Percentiles rank a stretch among this genome's conserved stretches.
Evolutionary conservation across 2,329 filamentous ascomycete genomes (phyloP).

Genomic region (Talaromyces sp.): DNA sequence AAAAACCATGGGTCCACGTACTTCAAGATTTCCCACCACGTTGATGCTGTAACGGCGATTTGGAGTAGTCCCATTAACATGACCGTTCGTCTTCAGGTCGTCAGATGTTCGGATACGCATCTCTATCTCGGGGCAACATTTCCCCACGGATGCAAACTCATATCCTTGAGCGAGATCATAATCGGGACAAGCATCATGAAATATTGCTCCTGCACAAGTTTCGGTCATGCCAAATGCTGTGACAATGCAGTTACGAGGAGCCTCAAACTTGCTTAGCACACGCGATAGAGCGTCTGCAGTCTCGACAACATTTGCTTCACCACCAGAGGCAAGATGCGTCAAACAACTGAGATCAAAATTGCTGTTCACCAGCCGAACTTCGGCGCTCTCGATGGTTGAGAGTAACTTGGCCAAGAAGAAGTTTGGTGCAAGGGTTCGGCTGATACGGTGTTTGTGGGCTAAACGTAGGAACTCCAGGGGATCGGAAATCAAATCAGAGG

Average conservation of each 20-base stretch:
- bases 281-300: slow-evolving; percentile 23
- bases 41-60: background rate
- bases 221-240: slow-evolving; percentile 28
- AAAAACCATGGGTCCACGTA: slow-evolving; percentile 51
- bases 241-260: slow-evolving; percentile 27
- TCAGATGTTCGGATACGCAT: slow-evolving; percentile 25
- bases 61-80: background rate
- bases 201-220: slow-evolving; percentile 21
- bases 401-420: slow-evolving; percentile 35
- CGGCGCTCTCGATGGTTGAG: slow-evolving; percentile 14
- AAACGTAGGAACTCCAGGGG: slow-evolving; percentile 33
- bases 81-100: background rate
- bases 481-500: slow-evolving; percentile 31
- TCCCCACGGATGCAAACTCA: slow-evolving; percentile 25
- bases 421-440: slow-evolving; percentile 39
- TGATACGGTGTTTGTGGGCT: slow-evolving; percentile 30
- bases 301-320: slow-evolving; percentile 38
- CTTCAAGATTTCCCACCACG: slow-evolving; percentile 26
- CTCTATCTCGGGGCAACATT: slow-evolving; percentile 26
- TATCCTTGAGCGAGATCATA: slow-evolving; percentile 10
- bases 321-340: slow-evolving; percentile 36
- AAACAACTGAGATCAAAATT: slow-evolving; percentile 31
- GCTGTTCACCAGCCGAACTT: background rate
- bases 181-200: slow-evolving; percentile 13
- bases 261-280: slow-evolving; percentile 26